These are phyloP conservation scores for Golubevia pallescens DNA, from an alignment of 1,284 basidiomycete genomes.

Conservation along the genomic window DNA sequence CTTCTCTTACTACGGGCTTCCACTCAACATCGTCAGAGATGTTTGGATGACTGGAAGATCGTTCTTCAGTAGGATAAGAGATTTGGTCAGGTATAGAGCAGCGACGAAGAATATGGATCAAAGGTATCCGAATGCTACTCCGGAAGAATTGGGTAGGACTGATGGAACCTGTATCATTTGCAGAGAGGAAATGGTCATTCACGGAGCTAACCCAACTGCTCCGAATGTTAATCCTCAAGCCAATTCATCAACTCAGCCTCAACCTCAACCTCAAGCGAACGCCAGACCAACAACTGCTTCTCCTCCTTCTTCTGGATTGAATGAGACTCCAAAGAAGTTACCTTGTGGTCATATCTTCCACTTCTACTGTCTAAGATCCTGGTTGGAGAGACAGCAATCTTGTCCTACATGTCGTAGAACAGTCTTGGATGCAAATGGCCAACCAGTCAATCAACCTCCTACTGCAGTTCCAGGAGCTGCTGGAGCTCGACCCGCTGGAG, in stretches of 20 bases:
- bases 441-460: background rate
- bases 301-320: slow-evolving; percentile 65
- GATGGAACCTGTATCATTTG: slow-evolving; percentile 98
- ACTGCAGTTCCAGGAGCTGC: background rate
- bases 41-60: slow-evolving; percentile 93
- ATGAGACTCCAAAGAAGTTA: slow-evolving; percentile 93
- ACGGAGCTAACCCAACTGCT: slow-evolving; percentile 14
- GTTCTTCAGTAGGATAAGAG: slow-evolving; percentile 83
- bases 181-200: slow-evolving; percentile 84
- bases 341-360: slow-evolving; percentile 98
- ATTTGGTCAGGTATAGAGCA: slow-evolving; percentile 85
- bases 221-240: slow-evolving; percentile 36
- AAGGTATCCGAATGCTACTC: slow-evolving; percentile 90
- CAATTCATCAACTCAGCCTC: slow-evolving; percentile 37
- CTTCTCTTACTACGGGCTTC: slow-evolving; percentile 90
- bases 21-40: slow-evolving; percentile 93
- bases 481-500: background rate
- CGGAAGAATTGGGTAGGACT: slow-evolving; percentile 80
- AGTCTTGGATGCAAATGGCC: background rate
- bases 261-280: slow-evolving; percentile 10
- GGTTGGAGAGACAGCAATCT: slow-evolving; percentile 89
- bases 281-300: slow-evolving; percentile 6
- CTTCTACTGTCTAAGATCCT: slow-evolving; percentile 93
- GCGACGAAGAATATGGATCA: slow-evolving; percentile 97
- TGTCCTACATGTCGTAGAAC: slow-evolving; percentile 80